These are phyloP conservation scores for Cyclospora cayetanensis DNA, from an alignment of 169 alveolate species.

Conservation along the genomic window DNA sequence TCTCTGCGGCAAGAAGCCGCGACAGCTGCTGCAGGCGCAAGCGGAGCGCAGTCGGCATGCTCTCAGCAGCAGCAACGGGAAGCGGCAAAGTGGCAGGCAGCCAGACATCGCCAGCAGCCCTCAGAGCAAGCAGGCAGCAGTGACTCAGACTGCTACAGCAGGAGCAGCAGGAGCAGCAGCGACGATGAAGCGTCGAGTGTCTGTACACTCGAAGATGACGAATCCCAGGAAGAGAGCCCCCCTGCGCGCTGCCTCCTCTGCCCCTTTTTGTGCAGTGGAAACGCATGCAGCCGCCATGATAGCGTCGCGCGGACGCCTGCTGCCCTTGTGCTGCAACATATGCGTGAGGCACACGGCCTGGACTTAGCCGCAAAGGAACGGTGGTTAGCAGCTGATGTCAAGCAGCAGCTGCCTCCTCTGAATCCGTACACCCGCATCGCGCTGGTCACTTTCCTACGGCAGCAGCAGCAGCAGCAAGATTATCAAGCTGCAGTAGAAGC, in stretches of 20 bases:
- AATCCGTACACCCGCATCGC: slow-evolving; percentile 39
- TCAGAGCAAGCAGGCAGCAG: background rate
- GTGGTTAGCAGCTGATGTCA: background rate
- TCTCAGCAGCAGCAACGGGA: background rate
- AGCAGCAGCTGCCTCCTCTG: slow-evolving; percentile 40
- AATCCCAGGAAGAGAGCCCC: slow-evolving; percentile 14
- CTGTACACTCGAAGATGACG: background rate
- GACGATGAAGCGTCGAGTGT: background rate
- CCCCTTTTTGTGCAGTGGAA: background rate
- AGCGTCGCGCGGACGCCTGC: background rate
- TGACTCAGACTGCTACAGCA: background rate
- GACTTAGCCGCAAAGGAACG: background rate
- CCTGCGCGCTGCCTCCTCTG: background rate
- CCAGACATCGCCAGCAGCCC: background rate
- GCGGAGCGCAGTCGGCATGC: background rate
- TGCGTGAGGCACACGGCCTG: background rate
- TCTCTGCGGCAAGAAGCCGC: background rate
- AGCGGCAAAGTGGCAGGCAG: background rate
- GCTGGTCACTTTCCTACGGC: slow-evolving; percentile 34
- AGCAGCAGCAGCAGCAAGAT: background rate
- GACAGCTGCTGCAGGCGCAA: background rate
- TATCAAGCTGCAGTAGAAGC: background rate
- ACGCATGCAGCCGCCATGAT: background rate
- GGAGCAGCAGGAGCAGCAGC: background rate
- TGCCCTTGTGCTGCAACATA: background rate